Percentiles rank a stretch among this genome's conserved stretches.
phyloP scores from a whole-genome alignment of 2,329 filamentous ascomycete species.

The Penicillium sp. region DNA sequence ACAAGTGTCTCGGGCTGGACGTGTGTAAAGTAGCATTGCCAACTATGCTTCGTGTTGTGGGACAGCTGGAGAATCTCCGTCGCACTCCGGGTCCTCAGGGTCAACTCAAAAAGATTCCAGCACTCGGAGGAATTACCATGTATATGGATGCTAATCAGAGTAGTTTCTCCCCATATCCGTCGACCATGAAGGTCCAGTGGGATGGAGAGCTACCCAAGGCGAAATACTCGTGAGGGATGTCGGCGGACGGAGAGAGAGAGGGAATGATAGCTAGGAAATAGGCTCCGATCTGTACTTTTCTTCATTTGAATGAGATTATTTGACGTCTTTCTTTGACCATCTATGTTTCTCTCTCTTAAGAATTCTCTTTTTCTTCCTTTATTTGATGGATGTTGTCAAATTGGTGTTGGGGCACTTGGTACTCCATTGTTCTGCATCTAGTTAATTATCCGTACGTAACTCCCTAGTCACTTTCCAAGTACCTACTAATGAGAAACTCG shows the following conservation, averaged over 20 bases:
- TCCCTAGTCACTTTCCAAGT: too few relatives aligned
- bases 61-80: conserved; percentile 46
- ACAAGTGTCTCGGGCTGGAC: conserved; percentile 61
- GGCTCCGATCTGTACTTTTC: too few relatives aligned
- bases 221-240: background rate
- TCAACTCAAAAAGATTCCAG: conserved; percentile 43
- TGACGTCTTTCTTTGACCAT: background rate
- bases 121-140: conserved; percentile 44
- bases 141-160: conserved; percentile 52
- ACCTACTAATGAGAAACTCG: too few relatives aligned
- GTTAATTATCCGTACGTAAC: too few relatives aligned
- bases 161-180: conserved; percentile 48
- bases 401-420: too few relatives aligned
- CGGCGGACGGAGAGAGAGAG: background rate
- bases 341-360: too few relatives aligned
- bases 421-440: too few relatives aligned
- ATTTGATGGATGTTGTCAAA: too few relatives aligned
- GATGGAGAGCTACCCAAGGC: conserved; percentile 41
- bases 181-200: conserved; percentile 51
- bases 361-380: too few relatives aligned
- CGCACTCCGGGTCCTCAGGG: conserved; percentile 47
- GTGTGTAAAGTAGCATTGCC: conserved; percentile 40
- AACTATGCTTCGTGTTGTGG: conserved; percentile 47
- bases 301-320: too few relatives aligned
- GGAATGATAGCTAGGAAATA: background rate